phyloP scores from a whole-genome alignment of 106 monocot genomes.

The Dendrobium catenatum region DNA sequence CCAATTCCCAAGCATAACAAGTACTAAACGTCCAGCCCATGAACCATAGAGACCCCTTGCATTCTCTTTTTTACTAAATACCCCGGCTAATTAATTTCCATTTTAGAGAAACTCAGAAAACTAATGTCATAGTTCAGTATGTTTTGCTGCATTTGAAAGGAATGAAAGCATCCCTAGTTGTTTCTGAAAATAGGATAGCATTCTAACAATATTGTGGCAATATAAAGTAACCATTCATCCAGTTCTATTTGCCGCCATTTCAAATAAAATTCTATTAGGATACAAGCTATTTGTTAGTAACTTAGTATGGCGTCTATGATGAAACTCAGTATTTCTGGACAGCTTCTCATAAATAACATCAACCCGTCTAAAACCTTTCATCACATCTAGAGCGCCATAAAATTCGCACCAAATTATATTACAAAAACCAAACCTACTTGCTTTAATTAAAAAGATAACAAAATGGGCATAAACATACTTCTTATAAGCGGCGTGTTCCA shows the following conservation, averaged over 20 bases:
- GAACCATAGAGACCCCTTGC: not conserved
- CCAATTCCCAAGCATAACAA: not conserved
- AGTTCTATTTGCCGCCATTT: not conserved
- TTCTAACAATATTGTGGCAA: not conserved
- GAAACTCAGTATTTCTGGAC: not conserved
- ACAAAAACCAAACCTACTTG: not conserved
- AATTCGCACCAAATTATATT: not conserved
- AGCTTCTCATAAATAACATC: not conserved
- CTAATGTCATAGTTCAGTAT: not conserved
- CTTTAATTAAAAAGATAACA: not conserved
- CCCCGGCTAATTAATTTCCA: not conserved
- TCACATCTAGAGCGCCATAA: not conserved
- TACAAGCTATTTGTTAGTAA: not conserved
- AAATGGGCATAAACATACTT: slow-evolving; percentile 3
- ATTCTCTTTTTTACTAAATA: too few relatives aligned
- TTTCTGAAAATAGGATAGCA: not conserved
- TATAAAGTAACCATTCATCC: not conserved
- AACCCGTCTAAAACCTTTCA: not conserved
- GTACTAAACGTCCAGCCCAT: not conserved
- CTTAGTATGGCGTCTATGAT: not conserved
- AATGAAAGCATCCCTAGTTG: not conserved
- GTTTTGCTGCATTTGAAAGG: not conserved
- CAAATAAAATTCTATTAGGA: not conserved
- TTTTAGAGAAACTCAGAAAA: not conserved
- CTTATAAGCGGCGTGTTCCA: not conserved